Evolutionary conservation across 768 basidiomycete species (phyloP).

Genomic region (Agaricus sinodeliciosus): DNA sequence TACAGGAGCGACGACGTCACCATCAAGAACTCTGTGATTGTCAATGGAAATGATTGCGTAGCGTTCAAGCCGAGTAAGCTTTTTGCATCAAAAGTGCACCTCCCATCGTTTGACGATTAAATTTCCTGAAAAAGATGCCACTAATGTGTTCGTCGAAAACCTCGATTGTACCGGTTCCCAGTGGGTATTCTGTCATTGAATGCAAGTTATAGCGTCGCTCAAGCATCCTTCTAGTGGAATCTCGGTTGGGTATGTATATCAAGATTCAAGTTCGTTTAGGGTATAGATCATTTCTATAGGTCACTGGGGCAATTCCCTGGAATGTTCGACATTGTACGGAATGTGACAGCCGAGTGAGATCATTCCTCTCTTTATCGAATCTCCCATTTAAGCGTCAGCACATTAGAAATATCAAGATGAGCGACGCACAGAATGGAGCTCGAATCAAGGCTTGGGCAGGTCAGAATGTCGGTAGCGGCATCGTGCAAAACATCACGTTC

Average conservation of each 20-base stretch:
- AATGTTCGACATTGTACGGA: conserved; percentile 53
- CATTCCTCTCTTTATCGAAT: not conserved
- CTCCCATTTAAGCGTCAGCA: not conserved
- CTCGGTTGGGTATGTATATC: conserved; percentile 34
- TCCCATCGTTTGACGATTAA: not conserved
- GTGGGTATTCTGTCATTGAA: conserved; percentile 22
- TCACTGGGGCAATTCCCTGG: conserved; percentile 52
- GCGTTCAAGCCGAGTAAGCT: conserved; percentile 46
- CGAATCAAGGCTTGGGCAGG: conserved; percentile 68
- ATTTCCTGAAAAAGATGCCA: conserved; percentile 25
- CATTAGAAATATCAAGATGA: conserved; percentile 48
- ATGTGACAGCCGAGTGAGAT: conserved; percentile 43
- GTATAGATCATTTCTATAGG: conserved; percentile 19
- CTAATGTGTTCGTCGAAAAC: conserved; percentile 50
- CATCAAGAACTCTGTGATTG: conserved; percentile 43
- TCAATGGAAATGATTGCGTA: conserved; percentile 56
- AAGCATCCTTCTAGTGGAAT: conserved; percentile 35
- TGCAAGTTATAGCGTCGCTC: not conserved
- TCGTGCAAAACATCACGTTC: conserved; percentile 53
- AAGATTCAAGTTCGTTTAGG: not conserved
- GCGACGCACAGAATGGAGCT: conserved; percentile 58
- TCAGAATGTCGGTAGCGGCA: conserved; percentile 48
- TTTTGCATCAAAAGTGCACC: not conserved
- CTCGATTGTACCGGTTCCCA: conserved; percentile 55
- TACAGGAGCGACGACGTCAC: conserved; percentile 47